Evolutionary conservation across 1,284 basidiomycete genomes (phyloP).

Genomic region (Ustilago tritici): DNA sequence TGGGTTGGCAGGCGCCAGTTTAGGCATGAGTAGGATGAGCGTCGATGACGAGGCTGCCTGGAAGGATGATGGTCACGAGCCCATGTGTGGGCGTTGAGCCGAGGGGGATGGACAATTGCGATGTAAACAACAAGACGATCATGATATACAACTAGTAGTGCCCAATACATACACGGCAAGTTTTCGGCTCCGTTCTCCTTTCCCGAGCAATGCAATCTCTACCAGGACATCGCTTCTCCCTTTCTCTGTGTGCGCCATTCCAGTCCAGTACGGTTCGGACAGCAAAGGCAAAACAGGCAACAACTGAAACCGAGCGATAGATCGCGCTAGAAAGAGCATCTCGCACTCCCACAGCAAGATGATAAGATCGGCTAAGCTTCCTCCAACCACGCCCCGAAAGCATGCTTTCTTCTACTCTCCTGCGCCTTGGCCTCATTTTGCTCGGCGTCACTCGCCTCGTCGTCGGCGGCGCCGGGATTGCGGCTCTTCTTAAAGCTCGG

Average conservation of each 20-base stretch:
- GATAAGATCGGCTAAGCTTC: neutral
- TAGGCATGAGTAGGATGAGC: slow-evolving; percentile 62
- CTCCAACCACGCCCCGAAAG: slow-evolving; percentile 35
- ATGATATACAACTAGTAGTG: slow-evolving; percentile 1
- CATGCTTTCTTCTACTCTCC: slow-evolving; percentile 25
- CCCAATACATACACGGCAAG: neutral
- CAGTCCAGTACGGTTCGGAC: too few species aligned
- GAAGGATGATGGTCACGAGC: slow-evolving; percentile 31
- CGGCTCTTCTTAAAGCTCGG: slow-evolving; percentile 81
- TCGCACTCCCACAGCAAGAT: neutral
- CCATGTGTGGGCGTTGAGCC: slow-evolving; percentile 26
- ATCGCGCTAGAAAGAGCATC: neutral
- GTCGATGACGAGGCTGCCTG: slow-evolving; percentile 35
- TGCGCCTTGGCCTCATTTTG: neutral
- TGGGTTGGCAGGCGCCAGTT: slow-evolving; percentile 53
- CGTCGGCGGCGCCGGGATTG: slow-evolving; percentile 56
- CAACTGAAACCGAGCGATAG: too few species aligned
- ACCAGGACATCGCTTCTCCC: too few species aligned
- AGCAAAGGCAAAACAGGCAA: too few species aligned
- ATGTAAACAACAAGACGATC: neutral
- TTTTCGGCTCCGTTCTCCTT: neutral
- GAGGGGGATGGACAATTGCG: neutral
- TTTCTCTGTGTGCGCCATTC: too few species aligned
- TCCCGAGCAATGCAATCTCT: too few species aligned
- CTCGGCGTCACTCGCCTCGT: slow-evolving; percentile 5